phyloP scores from a whole-genome alignment of 495 filamentous ascomycete genomes.

The Penicillium ochrochloron region DNA sequence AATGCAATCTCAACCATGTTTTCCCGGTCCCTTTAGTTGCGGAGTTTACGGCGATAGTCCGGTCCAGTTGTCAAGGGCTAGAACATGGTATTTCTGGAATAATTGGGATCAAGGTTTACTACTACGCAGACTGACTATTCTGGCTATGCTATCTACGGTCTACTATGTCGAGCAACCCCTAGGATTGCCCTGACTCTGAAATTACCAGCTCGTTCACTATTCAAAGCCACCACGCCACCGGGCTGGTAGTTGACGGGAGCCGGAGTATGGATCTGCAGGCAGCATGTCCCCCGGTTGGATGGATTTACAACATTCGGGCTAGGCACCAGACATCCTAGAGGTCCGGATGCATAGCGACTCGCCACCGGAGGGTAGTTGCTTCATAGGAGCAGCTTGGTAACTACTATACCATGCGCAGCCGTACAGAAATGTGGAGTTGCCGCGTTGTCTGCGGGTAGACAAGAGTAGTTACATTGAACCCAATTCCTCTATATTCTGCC shows the following conservation, averaged over 20 bases:
- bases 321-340: neutral
- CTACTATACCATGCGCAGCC: conserved; percentile 12
- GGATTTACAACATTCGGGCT: conserved; percentile 19
- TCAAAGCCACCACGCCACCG: neutral
- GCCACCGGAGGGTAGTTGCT: neutral
- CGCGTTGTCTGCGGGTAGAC: conserved; percentile 2
- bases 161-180: neutral
- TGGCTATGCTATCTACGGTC: neutral
- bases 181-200: neutral
- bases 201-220: neutral
- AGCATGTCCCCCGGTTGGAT: conserved; percentile 15
- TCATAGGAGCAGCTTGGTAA: conserved; percentile 4
- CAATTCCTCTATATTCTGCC: neutral
- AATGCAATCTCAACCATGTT: conserved; percentile 14
- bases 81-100: conserved; percentile 3
- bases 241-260: neutral
- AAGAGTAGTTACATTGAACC: neutral
- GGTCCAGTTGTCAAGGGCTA: conserved; percentile 20
- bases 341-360: neutral
- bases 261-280: conserved; percentile 21
- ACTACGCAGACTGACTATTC: conserved; percentile 8
- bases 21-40: conserved; percentile 12
- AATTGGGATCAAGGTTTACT: conserved; percentile 2
- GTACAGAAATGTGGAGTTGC: conserved; percentile 29
- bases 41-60: conserved; percentile 6